Base-by-base conservation (phyloP, 2,329 filamentous ascomycete species). In the Zymoseptoria passerinii region DNA sequence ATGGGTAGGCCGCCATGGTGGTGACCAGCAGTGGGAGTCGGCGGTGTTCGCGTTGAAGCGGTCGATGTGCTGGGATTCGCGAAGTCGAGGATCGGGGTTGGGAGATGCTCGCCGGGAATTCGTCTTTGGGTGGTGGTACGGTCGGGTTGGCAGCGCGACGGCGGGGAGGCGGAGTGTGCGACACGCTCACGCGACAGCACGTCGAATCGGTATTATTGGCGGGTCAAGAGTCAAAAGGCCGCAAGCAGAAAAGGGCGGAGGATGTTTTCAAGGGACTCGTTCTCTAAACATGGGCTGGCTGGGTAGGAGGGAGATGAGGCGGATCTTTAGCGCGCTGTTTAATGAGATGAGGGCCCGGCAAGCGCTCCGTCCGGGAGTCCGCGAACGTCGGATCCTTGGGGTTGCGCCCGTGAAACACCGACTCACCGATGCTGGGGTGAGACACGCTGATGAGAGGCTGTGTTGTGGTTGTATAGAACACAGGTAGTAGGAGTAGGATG, bases 1-100 rank as follows among this genome's bases (percentile, higher is more conserved):
- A 67, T 61, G 68, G 68, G 48, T 63, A 55, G 53, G 65, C 58
- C 40, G 60, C 50, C 68, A 70, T 70, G 62, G 58, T 56, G 58
- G 35, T 40, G 35, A 40, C 35, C 13, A 16, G 35, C 35, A 4
- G 35, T 10, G 16, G 35, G 10, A 16, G 35, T 16, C 35, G 35
- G 35, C 35, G 35, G 35, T 40, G 10, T 40, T 40, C 10, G 16
- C 35, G 16, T 10, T 40, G 16, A 16, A 10, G 35, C 13, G 35
- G 35, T 40, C 35, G 35, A 40, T 16, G 35, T 40, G 35, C 35
- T 40, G 35, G 35, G 35, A 16, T 40, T 40, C 35, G 35, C 35
- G 35, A 40, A 40, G 35, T 40, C 35, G 35, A 40, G 35, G 8
- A 40, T 40, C 35, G 35, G 35, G 35, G 23, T 40, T 40, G 35